Base-by-base conservation (phyloP, 495 filamentous ascomycete species). In the Aspergillus haitiensis region DNA sequence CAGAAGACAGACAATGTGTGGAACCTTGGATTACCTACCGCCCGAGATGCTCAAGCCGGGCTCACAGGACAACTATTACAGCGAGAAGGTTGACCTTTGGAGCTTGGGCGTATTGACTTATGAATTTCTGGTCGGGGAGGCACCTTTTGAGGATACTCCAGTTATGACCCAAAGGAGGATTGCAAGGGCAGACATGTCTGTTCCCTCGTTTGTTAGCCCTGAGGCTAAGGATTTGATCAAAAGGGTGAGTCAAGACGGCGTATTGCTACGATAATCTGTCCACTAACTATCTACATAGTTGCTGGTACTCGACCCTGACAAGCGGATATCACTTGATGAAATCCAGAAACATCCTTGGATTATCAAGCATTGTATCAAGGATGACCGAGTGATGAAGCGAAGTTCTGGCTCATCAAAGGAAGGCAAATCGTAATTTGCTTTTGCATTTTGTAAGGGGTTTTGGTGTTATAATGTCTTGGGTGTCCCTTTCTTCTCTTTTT, bases 21-120 rank as follows among this genome's bases (percentile, higher is more conserved):
- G 94, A 65, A 98, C 94, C 7, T 83, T 98, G 31, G 94, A 98
- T 75, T 98, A 98, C 71, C 82, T 98, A 15, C 94, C 94, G 7
- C 94, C 94, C 21, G 94, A 98, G 84, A 98, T 98, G 95, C 82
- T 98, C 70, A 88, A 87, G 64, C 84, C 87, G 2, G 88, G 89
- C 58, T 78, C 82, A 60, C 82, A 86, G 61, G 89, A 92, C 58
- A 95, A 93, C 70, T 93, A 78, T 64, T 97, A 98, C 71, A 91
- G 79, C 56, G 93, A 98, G 71, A 97, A 96, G 75, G 92, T 98
- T 12, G 94, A 98, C 71, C 73, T 98, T 52, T 98, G 94, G 94
- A 92, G 88, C 70, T 74, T 98, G 68, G 94, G 95, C 21, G 94
- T 98, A 40, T 73, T 98, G 76, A 96, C 88, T 3, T 98, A 98